These are phyloP conservation scores for Hypholoma fasciculare DNA, from an alignment of 768 basidiomycete genomes.

Conservation along the genomic window DNA sequence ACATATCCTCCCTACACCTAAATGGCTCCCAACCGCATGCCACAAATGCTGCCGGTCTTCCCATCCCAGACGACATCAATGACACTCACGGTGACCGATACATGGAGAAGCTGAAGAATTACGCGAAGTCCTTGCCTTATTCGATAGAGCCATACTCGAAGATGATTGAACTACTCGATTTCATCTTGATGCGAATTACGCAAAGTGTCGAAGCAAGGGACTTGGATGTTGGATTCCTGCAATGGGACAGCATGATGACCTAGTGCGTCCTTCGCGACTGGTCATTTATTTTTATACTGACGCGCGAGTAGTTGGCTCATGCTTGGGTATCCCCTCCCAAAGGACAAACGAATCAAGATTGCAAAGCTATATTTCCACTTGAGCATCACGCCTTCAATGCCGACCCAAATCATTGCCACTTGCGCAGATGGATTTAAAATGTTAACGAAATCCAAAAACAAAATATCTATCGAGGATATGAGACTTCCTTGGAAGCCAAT, in stretches of 20 bases:
- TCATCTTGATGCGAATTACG: conserved; percentile 63
- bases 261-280: conserved; percentile 50
- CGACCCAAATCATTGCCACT: conserved; percentile 64
- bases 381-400: conserved; percentile 75
- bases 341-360: conserved; percentile 70
- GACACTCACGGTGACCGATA: conserved; percentile 41
- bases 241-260: conserved; percentile 78
- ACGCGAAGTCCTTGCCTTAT: conserved; percentile 72
- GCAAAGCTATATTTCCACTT: conserved; percentile 81
- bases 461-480: conserved; percentile 76
- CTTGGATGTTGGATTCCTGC: conserved; percentile 76
- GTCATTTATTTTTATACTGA: neutral
- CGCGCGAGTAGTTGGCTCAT: conserved; percentile 63
- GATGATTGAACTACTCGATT: conserved; percentile 76
- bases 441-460: conserved; percentile 68
- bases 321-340: conserved; percentile 86
- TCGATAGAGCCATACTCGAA: conserved; percentile 72
- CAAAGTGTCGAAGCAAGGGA: conserved; percentile 81
- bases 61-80: conserved; percentile 27
- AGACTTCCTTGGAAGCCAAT: conserved; percentile 83
- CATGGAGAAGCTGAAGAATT: conserved; percentile 59
- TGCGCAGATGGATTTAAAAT: conserved; percentile 63
- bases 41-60: conserved; percentile 10
- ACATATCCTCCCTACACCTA: conserved; percentile 45
- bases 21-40: conserved; percentile 28